Percentiles rank a stretch among this genome's conserved stretches.
phyloP scores from a whole-genome alignment of 2,329 filamentous ascomycete species.

The Atkinsonella hypoxylon region DNA sequence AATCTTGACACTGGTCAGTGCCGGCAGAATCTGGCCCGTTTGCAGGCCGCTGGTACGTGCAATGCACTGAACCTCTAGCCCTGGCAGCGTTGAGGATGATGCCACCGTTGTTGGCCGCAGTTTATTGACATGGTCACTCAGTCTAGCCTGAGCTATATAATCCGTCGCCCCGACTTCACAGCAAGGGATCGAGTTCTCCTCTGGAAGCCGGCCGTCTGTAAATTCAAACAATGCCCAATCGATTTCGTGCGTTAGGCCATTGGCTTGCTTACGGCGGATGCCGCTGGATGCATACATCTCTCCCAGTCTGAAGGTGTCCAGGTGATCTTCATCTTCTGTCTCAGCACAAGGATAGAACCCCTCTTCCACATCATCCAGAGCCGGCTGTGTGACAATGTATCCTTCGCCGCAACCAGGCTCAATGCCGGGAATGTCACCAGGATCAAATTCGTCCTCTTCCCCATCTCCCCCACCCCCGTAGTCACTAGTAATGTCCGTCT shows the following conservation, averaged over 20 bases:
- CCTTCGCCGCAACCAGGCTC: constrained; percentile 62
- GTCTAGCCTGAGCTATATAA: constrained; percentile 6
- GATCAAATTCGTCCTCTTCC: constrained; percentile 44
- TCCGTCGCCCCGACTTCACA: constrained; percentile 9
- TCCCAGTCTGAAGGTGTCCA: constrained; percentile 70
- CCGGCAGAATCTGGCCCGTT: constrained; percentile 62
- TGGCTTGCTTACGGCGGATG: constrained; percentile 61
- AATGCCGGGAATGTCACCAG: constrained; percentile 69
- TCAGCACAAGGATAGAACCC: constrained; percentile 69
- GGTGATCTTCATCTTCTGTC: constrained; percentile 66
- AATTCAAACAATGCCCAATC: constrained; percentile 92
- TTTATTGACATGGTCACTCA: constrained; percentile 18
- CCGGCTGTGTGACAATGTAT: constrained; percentile 81
- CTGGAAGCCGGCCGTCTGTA: constrained; percentile 55
- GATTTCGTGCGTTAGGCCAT: constrained; percentile 74
- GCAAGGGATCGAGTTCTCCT: constrained; percentile 55
- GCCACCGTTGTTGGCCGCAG: constrained; percentile 47
- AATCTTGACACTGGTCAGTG: constrained; percentile 76
- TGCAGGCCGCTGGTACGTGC: constrained; percentile 79
- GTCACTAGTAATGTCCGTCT: constrained; percentile 41
- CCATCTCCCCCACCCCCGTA: constrained; percentile 41
- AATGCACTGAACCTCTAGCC: constrained; percentile 73
- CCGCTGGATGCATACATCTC: constrained; percentile 84
- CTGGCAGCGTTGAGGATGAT: constrained; percentile 51
- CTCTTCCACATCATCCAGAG: constrained; percentile 73